These are phyloP conservation scores for Mycena pura DNA, from an alignment of 768 basidiomycete genomes.

Conservation along the genomic window DNA sequence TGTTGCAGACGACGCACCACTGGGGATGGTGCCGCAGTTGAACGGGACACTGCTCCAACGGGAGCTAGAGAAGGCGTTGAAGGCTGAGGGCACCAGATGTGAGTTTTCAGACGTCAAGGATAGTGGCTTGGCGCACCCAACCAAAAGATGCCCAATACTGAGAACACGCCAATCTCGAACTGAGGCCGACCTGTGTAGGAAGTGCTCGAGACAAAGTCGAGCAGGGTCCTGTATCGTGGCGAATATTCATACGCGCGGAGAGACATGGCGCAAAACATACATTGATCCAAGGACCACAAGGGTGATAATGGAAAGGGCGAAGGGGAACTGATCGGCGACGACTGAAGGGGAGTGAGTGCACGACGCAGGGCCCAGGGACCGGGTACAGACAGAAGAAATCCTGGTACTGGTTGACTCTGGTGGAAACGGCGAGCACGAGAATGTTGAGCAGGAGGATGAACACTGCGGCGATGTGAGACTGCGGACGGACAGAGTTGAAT, in stretches of 20 bases:
- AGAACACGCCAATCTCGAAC: constrained; percentile 54
- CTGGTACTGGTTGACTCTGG: constrained; percentile 61
- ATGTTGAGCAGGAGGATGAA: constrained; percentile 53
- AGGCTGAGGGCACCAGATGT: constrained; percentile 39
- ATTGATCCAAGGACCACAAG: constrained; percentile 48
- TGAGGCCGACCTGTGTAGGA: constrained; percentile 54
- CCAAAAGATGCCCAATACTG: constrained; percentile 58
- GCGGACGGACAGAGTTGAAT: not conserved
- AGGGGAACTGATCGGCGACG: constrained; percentile 65
- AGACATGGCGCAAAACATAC: constrained; percentile 38
- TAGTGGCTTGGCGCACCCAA: constrained; percentile 46
- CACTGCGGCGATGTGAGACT: constrained; percentile 35
- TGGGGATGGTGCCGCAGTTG: constrained; percentile 55
- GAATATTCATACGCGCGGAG: too few relatives aligned
- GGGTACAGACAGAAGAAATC: constrained; percentile 63
- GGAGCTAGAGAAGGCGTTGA: constrained; percentile 66
- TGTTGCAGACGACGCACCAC: constrained; percentile 37
- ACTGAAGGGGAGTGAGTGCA: constrained; percentile 41
- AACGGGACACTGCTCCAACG: constrained; percentile 59
- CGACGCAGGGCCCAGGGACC: not conserved
- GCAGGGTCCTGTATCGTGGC: constrained; percentile 40
- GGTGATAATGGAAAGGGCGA: constrained; percentile 62
- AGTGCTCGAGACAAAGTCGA: constrained; percentile 50
- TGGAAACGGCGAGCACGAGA: constrained; percentile 58
- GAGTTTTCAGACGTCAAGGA: not conserved